These are phyloP conservation scores for Starmerella apicola DNA, from an alignment of 805 yeast species.

Conservation along the genomic window DNA sequence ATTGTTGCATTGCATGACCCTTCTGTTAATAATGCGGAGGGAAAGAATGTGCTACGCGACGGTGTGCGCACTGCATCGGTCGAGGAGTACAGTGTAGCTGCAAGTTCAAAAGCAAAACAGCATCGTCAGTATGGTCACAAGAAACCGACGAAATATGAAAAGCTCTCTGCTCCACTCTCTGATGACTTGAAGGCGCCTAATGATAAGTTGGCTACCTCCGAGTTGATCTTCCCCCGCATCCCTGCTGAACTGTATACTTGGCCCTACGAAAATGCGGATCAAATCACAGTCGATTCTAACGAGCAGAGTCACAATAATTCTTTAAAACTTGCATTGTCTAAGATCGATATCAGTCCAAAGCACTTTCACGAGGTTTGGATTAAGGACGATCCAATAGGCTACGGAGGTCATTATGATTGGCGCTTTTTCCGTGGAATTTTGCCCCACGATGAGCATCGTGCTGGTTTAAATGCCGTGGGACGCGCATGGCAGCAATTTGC, in stretches of 20 bases:
- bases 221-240: constrained; percentile 10
- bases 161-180: constrained; percentile 4
- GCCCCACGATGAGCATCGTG: constrained; percentile 31
- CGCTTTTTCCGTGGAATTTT: constrained; percentile 43
- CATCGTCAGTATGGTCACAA: constrained; percentile 16
- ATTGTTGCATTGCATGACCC: constrained; percentile 11
- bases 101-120: background rate
- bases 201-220: background rate
- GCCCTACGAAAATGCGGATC: constrained; percentile 1
- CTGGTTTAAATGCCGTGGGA: constrained; percentile 37
- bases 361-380: constrained; percentile 16
- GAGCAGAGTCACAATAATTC: constrained; percentile 8
- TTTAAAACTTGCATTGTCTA: constrained; percentile 4
- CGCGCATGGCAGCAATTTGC: constrained; percentile 39
- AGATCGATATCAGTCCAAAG: constrained; percentile 2
- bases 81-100: constrained; percentile 7
- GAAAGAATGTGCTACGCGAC: background rate
- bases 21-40: background rate
- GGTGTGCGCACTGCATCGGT: constrained; percentile 4
- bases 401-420: constrained; percentile 45
- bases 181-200: constrained; percentile 1
- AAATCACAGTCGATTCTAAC: background rate
- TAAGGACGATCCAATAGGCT: constrained; percentile 10
- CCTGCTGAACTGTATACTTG: constrained; percentile 7
- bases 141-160: constrained; percentile 6